phyloP scores from a whole-genome alignment of 83 land plant species.

The Thuja plicata region DNA sequence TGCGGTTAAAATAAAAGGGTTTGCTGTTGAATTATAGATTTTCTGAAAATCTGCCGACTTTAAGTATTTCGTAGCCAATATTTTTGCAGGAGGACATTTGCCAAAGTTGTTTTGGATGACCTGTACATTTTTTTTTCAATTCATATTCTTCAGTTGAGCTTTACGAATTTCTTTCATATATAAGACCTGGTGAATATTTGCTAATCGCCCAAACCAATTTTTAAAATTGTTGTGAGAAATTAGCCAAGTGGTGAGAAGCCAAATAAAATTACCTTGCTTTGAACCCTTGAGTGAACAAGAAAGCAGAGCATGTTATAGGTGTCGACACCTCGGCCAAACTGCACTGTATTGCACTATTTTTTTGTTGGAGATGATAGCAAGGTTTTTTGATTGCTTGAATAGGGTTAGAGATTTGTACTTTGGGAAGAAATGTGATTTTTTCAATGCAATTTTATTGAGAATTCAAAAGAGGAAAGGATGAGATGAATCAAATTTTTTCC shows the following conservation, averaged over 20 bases:
- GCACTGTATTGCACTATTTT: neutral
- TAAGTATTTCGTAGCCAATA: too few species aligned
- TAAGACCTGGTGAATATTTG: too few species aligned
- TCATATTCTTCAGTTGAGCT: neutral
- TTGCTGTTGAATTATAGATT: too few species aligned
- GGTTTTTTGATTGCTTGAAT: neutral
- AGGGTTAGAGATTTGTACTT: neutral
- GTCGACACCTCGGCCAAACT: neutral
- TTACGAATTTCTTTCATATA: neutral
- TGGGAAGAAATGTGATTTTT: neutral
- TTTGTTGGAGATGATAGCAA: neutral
- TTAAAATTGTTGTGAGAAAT: neutral
- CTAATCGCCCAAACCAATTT: neutral
- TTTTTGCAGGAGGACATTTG: too few species aligned
- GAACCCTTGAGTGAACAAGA: neutral
- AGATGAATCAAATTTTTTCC: too few species aligned
- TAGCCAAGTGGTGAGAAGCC: neutral
- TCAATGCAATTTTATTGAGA: neutral
- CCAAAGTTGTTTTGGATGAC: too few species aligned
- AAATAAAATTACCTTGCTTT: neutral
- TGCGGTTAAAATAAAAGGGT: too few species aligned
- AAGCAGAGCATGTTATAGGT: neutral
- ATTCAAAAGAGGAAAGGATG: neutral
- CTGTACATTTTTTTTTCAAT: neutral
- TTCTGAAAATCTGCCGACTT: too few species aligned